Evolutionary conservation across 2,329 filamentous ascomycete genomes (phyloP).

Genomic region (Westerdykella sp.): DNA sequence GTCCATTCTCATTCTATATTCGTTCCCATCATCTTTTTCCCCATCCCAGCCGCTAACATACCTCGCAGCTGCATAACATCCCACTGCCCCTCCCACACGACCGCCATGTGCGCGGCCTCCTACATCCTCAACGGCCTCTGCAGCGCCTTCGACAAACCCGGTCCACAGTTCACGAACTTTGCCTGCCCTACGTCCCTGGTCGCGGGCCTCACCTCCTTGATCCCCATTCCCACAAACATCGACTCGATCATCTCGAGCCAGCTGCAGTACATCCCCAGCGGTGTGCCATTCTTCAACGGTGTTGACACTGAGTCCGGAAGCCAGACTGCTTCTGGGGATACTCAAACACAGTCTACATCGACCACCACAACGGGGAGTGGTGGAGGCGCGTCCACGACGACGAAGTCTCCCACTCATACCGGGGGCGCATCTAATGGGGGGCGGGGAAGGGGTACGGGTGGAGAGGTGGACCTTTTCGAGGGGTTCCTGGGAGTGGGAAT

Average conservation of each 20-base stretch:
- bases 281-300: background rate
- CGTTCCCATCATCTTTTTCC: background rate
- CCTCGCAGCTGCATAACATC: constrained; percentile 7
- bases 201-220: background rate
- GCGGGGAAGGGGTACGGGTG: background rate
- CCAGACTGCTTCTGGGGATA: background rate
- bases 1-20: too few relatives aligned
- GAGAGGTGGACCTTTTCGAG: constrained; percentile 1
- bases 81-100: constrained; percentile 7
- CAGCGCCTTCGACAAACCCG: background rate
- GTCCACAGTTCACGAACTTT: constrained; percentile 3
- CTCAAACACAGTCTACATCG: constrained; percentile 1
- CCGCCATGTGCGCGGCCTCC: constrained; percentile 6
- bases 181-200: constrained; percentile 2
- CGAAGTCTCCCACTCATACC: constrained; percentile 1
- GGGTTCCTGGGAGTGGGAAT: constrained; percentile 8
- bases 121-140: constrained; percentile 5
- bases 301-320: background rate
- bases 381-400: background rate
- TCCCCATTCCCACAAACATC: background rate
- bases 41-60: background rate
- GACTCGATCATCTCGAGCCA: constrained; percentile 1
- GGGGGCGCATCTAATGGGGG: constrained; percentile 1
- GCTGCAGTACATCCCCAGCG: background rate
- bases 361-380: background rate